A percentile compares a stretch with the other conserved stretches of the same genome.
Evolutionary conservation across 345 rosid genomes (phyloP).

Genomic region (Salix viminalis): DNA sequence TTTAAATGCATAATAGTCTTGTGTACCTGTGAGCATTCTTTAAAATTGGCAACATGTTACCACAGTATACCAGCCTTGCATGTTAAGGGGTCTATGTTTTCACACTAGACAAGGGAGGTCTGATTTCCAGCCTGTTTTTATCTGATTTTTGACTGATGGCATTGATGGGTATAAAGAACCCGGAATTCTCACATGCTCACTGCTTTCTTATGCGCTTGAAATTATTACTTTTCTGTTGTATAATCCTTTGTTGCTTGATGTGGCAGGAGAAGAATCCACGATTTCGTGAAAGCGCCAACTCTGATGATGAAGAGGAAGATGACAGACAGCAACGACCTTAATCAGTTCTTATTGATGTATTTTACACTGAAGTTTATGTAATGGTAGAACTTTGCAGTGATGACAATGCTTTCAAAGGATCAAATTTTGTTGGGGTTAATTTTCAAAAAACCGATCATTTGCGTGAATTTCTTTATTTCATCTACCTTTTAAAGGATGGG

Average conservation of each 20-base stretch:
- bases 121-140: background rate
- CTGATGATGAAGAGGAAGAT: conserved; percentile 93
- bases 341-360: background rate
- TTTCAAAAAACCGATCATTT: background rate
- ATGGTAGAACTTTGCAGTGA: background rate
- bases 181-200: background rate
- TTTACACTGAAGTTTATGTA: background rate
- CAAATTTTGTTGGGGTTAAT: background rate
- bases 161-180: background rate
- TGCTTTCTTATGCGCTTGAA: background rate
- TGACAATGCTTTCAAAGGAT: background rate
- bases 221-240: background rate
- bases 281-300: conserved; percentile 91
- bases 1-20: background rate
- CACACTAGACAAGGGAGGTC: background rate
- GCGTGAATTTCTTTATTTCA: background rate
- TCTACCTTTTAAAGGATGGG: background rate
- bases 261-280: conserved; percentile 96
- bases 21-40: background rate
- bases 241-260: background rate
- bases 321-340: conserved; percentile 52
- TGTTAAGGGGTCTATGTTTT: background rate
- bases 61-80: background rate
- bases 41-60: background rate
- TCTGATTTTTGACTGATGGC: background rate